Base-by-base conservation (phyloP, 208 protist species). In the Acanthamoeba healyi region DNA sequence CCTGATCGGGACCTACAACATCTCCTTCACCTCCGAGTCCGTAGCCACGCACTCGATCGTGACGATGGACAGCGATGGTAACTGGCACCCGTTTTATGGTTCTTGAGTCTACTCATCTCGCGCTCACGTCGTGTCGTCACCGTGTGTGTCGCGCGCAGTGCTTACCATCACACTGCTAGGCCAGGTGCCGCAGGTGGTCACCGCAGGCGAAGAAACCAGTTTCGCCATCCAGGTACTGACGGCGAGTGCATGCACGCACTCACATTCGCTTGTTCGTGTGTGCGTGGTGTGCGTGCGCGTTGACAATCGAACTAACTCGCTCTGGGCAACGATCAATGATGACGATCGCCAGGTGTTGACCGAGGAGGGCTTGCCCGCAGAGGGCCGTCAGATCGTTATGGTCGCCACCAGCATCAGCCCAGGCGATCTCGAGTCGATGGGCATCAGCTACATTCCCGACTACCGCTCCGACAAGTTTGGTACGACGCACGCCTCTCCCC, bases 391-490 rank as follows among this genome's bases (percentile, higher is more conserved):
- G 17, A 36, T 86, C 14, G 77, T 86, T 0, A 17, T 86, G 29
- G 17, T 86, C 1, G 77, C 42, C 12, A 1, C 38, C 0, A 29
- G n/a, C 44, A 0, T 86, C 0, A 19, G 3, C 29, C 29, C 77
- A 5, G 77, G 77, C 26, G 77, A 86, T 38, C 77, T 86, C 14
- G 77, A 86, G 32, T 40, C 22, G 19, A 12, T 82, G 72, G 77
- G 77, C 38, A 1, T 86, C 38, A 38, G n/a, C 77, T 86, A 86
- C n/a, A 26, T 86, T 9, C 77, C 77, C 26, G 77, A 86, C 44
- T 86, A 86, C 36, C 77, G 77, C 6, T 58, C 26, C 26, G 29
- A 86, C 19, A 86, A 86, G 38, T 86, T 86, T 36, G 77, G 77
- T 86, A 38, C 24, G 44, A 19, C 29, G 7, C 10, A 38, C 14